These are phyloP conservation scores for Russula compacta DNA, from an alignment of 768 basidiomycete species.

Conservation along the genomic window DNA sequence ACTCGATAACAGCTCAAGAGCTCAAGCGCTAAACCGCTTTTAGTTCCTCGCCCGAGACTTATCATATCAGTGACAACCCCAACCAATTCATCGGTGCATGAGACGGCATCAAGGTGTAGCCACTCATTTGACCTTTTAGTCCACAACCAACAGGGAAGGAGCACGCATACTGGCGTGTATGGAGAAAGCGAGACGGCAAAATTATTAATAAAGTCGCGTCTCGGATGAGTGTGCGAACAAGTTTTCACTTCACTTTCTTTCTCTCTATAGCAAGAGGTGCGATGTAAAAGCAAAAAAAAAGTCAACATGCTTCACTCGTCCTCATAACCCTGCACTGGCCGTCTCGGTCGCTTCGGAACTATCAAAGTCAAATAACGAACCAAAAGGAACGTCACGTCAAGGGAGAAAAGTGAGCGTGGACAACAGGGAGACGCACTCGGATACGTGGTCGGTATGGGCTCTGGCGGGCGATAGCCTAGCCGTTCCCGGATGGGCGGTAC, in stretches of 20 bases:
- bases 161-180: too few relatives aligned
- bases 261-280: neutral
- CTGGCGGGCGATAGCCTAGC: slow-evolving; percentile 63
- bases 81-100: too few relatives aligned
- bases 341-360: slow-evolving; percentile 69
- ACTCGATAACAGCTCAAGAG: too few relatives aligned
- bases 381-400: neutral
- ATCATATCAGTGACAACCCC: too few relatives aligned
- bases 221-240: too few relatives aligned
- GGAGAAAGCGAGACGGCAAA: too few relatives aligned
- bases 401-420: neutral
- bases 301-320: slow-evolving; percentile 31
- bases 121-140: too few relatives aligned
- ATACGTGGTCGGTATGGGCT: slow-evolving; percentile 66
- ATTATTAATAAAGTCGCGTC: too few relatives aligned
- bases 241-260: neutral
- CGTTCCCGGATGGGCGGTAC: slow-evolving; percentile 73
- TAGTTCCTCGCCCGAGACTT: too few relatives aligned
- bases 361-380: neutral
- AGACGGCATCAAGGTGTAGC: too few relatives aligned
- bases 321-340: slow-evolving; percentile 65
- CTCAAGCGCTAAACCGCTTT: neutral
- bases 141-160: too few relatives aligned
- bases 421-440: slow-evolving; percentile 45
- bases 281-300: neutral